Conservation (phyloP, 1,139 yeast species). For the Arxiozyma telluris region DNA sequence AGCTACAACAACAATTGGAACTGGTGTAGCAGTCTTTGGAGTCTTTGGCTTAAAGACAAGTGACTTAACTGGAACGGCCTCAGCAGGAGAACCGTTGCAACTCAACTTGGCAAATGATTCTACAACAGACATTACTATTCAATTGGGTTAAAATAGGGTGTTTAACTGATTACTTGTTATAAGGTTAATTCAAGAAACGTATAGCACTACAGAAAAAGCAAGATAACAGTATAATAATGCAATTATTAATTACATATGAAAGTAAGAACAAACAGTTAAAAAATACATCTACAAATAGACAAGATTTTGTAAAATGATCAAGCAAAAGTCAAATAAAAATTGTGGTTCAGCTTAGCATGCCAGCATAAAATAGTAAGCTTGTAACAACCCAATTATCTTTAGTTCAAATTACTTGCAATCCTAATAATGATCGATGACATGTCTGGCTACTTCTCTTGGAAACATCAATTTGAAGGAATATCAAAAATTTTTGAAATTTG, state of each 20-base stretch:
- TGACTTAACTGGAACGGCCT: conserved; percentile 49
- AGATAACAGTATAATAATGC: no score
- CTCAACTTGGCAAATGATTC: conserved; percentile 53
- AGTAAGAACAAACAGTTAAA: no score
- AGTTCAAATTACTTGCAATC: no score
- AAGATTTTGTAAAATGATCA: background rate
- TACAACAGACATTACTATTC: conserved; percentile 43
- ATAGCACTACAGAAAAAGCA: no score
- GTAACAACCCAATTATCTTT: background rate
- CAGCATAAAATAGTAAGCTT: background rate
- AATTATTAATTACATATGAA: background rate
- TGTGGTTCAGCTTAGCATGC: background rate
- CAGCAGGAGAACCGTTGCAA: conserved; percentile 38
- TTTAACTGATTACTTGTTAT: no score
- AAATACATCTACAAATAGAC: background rate
- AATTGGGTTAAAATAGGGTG: background rate
- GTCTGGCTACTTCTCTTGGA: background rate
- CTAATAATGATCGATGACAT: background rate
- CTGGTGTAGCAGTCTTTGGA: conserved; percentile 71
- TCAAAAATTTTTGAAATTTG: background rate
- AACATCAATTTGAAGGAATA: background rate
- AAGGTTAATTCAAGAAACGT: no score
- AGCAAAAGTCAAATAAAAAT: no score
- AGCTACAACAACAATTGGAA: conserved; percentile 77
- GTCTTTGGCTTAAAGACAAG: conserved; percentile 89